Evolutionary conservation across 2,329 filamentous ascomycete species (phyloP).

Genomic region (Microsporum audouinii): DNA sequence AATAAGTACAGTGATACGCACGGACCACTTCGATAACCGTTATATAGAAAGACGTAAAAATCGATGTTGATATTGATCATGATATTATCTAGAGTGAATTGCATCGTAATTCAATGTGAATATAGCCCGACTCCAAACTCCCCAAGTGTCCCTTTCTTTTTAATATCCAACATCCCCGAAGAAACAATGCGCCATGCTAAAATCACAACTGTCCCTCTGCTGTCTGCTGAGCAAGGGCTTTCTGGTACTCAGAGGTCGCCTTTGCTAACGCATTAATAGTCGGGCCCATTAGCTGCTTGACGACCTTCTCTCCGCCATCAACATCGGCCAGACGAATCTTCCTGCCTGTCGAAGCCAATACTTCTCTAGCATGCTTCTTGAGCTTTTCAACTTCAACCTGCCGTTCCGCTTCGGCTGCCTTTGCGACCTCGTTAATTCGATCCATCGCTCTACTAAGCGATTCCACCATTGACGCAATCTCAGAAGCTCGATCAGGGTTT

Average conservation of each 20-base stretch:
- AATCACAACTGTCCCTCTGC: neutral
- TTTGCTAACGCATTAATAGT: slow-evolving; percentile 58
- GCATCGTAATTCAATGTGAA: neutral
- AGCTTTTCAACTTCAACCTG: slow-evolving; percentile 53
- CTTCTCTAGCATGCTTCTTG: slow-evolving; percentile 58
- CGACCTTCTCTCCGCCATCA: slow-evolving; percentile 63
- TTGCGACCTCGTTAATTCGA: slow-evolving; percentile 68
- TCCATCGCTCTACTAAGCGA: slow-evolving; percentile 65
- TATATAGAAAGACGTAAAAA: neutral
- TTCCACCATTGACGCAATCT: slow-evolving; percentile 71
- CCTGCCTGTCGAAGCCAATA: slow-evolving; percentile 61
- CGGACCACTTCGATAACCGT: neutral
- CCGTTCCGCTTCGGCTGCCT: slow-evolving; percentile 65
- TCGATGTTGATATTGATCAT: neutral
- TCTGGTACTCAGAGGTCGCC: slow-evolving; percentile 60
- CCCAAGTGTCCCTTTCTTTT: neutral
- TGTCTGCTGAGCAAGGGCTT: slow-evolving; percentile 54
- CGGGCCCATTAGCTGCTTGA: slow-evolving; percentile 64
- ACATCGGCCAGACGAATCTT: slow-evolving; percentile 56
- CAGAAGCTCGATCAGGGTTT: slow-evolving; percentile 64
- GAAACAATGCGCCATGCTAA: neutral
- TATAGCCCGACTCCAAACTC: neutral
- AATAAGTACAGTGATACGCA: neutral
- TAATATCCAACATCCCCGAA: neutral
- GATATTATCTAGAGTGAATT: neutral